Base-by-base conservation (phyloP, 768 basidiomycete genomes). In the Lactarius akahatsu region DNA sequence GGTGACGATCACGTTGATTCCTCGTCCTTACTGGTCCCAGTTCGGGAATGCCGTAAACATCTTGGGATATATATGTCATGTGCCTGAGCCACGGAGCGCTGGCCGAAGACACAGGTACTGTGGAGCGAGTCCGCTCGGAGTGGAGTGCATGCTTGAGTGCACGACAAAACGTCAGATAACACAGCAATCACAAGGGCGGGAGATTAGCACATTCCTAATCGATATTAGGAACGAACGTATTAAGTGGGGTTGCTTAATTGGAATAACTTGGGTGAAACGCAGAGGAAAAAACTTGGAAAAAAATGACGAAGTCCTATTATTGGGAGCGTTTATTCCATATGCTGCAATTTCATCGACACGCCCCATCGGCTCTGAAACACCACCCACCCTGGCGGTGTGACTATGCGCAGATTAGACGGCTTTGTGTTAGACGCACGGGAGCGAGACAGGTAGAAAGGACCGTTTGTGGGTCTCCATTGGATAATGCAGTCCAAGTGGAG, bases 1-100 rank as follows among this genome's bases (percentile, higher is more conserved):
- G 47, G 26, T 52, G 45, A 47, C n/a, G 45, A 47, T 47, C 45
- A 47, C 6, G 41, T 41, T 23, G 50, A 16, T 52, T 52, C 23
- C 11, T 15, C 50, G 11, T 26, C 50, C 23, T 26, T 15, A 23
- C 13, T 52, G 50, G 13, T 26, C 50, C 15, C 50, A 52, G 23
- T 52, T 52, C n/a, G 26, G 15, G 26, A 52, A 52, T 28, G 47
- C n/a, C 47, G 47, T 50, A 50, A 50, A 23, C 4, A 40, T 23
- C 4, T 52, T 4, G 26, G 10, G 34, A 34, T 34, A 20, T 30
- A 66, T 26, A 47, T 61, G 32, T 7, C 23, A 6, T 50, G 66
- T 60, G 34, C 66, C 58, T 63, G 66, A 55, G 2, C 32, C 9
- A 23, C 66, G 66, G 66, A 63, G 66, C 66, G 66, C 66, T 63